Evolutionary conservation across 129 eudicot species (phyloP).

Genomic region (Solidago caesia): DNA sequence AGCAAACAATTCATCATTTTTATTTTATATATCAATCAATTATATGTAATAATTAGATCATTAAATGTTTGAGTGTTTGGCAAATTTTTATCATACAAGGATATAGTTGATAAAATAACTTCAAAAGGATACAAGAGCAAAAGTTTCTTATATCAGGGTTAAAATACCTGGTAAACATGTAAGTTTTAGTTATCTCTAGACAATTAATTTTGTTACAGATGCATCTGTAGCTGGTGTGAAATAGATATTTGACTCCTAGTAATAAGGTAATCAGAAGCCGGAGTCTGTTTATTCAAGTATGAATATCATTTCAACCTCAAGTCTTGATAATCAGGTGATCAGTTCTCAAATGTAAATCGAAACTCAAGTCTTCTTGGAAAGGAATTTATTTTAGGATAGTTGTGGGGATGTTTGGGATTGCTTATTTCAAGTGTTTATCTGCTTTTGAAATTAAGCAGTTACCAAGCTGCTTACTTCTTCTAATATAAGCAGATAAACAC

Average conservation of each 20-base stretch:
- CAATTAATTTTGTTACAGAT: not conserved
- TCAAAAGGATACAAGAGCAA: not conserved
- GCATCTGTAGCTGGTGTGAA: not conserved
- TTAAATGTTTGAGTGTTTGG: not conserved
- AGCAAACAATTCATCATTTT: not conserved
- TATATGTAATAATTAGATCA: not conserved
- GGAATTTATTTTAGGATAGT: not conserved
- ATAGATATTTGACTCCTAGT: not conserved
- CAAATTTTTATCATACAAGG: not conserved
- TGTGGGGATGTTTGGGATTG: no score
- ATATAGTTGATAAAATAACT: not conserved
- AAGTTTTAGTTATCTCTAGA: not conserved
- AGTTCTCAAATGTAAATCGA: not conserved
- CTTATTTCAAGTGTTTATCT: no score
- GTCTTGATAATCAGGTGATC: not conserved
- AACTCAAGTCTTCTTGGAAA: not conserved
- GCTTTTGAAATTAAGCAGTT: no score
- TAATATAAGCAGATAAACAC: no score
- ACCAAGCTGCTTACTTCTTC: no score
- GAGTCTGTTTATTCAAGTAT: not conserved
- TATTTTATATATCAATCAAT: not conserved
- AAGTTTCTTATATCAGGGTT: not conserved
- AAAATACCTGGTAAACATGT: not conserved
- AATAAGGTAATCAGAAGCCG: not conserved
- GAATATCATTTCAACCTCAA: conserved; percentile 1